phyloP scores from a whole-genome alignment of 495 filamentous ascomycete species.

The Talaromyces liani region DNA sequence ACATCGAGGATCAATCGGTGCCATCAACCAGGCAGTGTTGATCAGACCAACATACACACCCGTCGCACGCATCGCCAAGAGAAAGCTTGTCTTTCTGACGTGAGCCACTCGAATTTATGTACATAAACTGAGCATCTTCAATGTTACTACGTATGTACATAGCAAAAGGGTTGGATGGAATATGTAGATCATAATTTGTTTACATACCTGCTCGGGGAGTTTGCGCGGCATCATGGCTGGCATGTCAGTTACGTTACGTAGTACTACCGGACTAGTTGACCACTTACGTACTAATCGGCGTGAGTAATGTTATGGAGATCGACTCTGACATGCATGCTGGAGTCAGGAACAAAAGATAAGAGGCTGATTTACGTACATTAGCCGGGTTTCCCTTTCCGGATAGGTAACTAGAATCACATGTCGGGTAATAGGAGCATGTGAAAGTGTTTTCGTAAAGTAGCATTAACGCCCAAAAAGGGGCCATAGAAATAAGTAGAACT shows the following conservation, averaged over 20 bases:
- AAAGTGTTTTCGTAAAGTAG: too few species aligned
- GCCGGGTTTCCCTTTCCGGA: not conserved
- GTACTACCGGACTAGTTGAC: not conserved
- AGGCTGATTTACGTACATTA: not conserved
- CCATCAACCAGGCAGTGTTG: too few species aligned
- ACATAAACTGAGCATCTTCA: not conserved
- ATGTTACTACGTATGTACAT: not conserved
- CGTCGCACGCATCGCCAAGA: not conserved
- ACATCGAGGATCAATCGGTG: not conserved
- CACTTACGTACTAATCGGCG: not conserved
- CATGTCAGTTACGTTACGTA: not conserved
- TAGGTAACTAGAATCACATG: not conserved
- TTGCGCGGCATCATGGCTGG: not conserved
- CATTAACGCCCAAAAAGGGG: too few species aligned
- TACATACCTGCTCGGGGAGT: not conserved
- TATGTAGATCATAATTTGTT: not conserved
- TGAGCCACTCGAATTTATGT: not conserved
- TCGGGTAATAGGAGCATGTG: not conserved
- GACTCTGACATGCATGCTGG: not conserved
- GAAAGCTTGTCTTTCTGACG: conserved; percentile 1
- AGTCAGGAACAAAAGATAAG: not conserved
- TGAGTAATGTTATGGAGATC: not conserved
- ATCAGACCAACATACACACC: not conserved
- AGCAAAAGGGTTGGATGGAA: not conserved
- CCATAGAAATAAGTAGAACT: not conserved